Percentiles rank a stretch among this genome's conserved stretches.
Conservation (phyloP, 2,329 filamentous ascomycete species). For the Aspergillus novofumigatus region DNA sequence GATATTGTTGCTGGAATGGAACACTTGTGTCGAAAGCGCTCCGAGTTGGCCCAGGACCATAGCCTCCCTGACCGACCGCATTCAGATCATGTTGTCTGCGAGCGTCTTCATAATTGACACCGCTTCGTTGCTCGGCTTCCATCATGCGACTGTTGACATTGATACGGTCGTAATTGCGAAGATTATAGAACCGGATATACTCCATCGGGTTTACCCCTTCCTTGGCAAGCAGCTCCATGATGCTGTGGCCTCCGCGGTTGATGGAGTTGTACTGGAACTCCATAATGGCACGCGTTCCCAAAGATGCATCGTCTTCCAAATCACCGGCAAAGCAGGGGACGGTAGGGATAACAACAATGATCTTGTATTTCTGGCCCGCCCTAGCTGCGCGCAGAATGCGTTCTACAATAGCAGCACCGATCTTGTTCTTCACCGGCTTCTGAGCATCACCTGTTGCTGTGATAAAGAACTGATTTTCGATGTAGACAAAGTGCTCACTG, state of each 20-base stretch:
- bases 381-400: slow-evolving; percentile 76
- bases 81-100: slow-evolving; percentile 42
- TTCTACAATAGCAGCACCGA: slow-evolving; percentile 89
- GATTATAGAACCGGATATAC: slow-evolving; percentile 90
- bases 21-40: slow-evolving; percentile 38
- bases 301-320: slow-evolving; percentile 74
- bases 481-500: slow-evolving; percentile 90
- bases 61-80: slow-evolving; percentile 43
- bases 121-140: slow-evolving; percentile 38
- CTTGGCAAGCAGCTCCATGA: slow-evolving; percentile 72
- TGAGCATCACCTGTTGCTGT: slow-evolving; percentile 86
- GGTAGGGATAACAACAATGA: slow-evolving; percentile 85
- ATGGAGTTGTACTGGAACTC: slow-evolving; percentile 98
- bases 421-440: slow-evolving; percentile 78
- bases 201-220: slow-evolving; percentile 75
- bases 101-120: slow-evolving; percentile 44
- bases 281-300: slow-evolving; percentile 91
- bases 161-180: slow-evolving; percentile 87
- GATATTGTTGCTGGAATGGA: slow-evolving; percentile 65
- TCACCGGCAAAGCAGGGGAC: slow-evolving; percentile 94
- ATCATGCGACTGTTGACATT: slow-evolving; percentile 48
- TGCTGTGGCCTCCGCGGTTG: slow-evolving; percentile 84
- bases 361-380: slow-evolving; percentile 79
- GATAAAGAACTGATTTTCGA: slow-evolving; percentile 99
- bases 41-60: slow-evolving; percentile 31